These are phyloP conservation scores for Mycoemilia scoparia DNA, from an alignment of 192 early-diverging fungal species.

Conservation along the genomic window DNA sequence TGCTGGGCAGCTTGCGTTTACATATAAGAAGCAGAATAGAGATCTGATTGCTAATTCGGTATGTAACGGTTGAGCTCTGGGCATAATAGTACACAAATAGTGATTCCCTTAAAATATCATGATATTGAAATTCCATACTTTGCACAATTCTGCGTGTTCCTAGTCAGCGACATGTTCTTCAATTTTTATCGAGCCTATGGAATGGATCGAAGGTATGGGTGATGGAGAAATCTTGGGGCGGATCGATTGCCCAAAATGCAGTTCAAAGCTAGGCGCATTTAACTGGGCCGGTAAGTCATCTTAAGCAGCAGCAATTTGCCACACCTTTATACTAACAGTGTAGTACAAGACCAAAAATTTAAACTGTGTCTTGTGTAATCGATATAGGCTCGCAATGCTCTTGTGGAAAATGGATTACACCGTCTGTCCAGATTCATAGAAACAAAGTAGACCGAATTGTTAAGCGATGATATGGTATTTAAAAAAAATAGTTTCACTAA, in stretches of 20 bases:
- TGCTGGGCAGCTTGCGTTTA: constrained; percentile 49
- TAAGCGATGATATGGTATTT: too few species aligned
- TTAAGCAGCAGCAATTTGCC: constrained; percentile 16
- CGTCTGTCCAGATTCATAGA: constrained; percentile 57
- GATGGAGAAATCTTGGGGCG: constrained; percentile 43
- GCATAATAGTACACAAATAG: too few species aligned
- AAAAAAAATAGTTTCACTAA: too few species aligned
- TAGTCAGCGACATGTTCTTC: constrained; percentile 41
- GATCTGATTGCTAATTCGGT: constrained; percentile 21
- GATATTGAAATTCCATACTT: too few species aligned
- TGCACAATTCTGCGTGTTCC: constrained; percentile 25
- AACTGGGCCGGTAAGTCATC: constrained; percentile 69
- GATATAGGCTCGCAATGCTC: constrained; percentile 40
- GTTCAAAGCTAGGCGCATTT: constrained; percentile 58
- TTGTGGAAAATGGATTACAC: constrained; percentile 65
- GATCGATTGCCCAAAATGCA: constrained; percentile 61
- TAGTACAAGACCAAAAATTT: neutral
- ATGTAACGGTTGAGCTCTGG: too few species aligned
- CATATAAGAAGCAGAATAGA: constrained; percentile 48
- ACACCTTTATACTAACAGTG: neutral
- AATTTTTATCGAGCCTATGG: constrained; percentile 68
- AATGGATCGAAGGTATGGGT: constrained; percentile 52
- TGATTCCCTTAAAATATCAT: too few species aligned
- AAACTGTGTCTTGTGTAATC: neutral
- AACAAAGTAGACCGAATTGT: constrained; percentile 59